These are phyloP conservation scores for Colletotrichum sp. DNA, from an alignment of 2,329 filamentous ascomycete species.

Conservation along the genomic window DNA sequence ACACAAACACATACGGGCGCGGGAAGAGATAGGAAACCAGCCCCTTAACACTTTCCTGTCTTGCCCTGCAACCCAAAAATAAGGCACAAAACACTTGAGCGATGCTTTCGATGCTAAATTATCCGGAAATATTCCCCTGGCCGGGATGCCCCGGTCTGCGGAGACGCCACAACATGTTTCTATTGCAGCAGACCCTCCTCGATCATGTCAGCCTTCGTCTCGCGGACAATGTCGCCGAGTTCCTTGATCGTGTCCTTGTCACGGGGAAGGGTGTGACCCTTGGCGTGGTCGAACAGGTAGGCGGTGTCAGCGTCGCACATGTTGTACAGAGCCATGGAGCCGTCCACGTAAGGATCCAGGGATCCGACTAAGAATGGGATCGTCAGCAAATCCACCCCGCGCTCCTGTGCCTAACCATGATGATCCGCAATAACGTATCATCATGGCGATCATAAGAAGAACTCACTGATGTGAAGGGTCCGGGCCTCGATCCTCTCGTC, in stretches of 20 bases:
- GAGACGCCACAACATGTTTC: background rate
- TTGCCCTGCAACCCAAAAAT: background rate
- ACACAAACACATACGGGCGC: background rate
- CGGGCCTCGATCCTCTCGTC: constrained; percentile 55
- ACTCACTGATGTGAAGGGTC: constrained; percentile 56
- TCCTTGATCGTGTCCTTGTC: constrained; percentile 54
- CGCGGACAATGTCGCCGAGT: constrained; percentile 47
- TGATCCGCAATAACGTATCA: background rate
- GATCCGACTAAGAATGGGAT: constrained; percentile 46
- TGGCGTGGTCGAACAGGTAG: constrained; percentile 68
- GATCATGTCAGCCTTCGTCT: constrained; percentile 21
- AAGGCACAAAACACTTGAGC: background rate
- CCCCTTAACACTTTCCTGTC: background rate
- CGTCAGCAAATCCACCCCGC: constrained; percentile 15
- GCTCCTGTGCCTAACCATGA: background rate
- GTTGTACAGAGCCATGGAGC: constrained; percentile 65
- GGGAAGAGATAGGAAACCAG: background rate
- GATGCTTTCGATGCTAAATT: background rate
- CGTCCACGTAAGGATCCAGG: constrained; percentile 64
- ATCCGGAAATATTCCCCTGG: background rate
- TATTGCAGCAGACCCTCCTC: constrained; percentile 11
- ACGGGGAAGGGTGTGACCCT: constrained; percentile 66
- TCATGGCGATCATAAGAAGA: background rate
- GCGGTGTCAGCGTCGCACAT: constrained; percentile 65
- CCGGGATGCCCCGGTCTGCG: background rate